These are phyloP conservation scores for Pholiota conissans DNA, from an alignment of 768 basidiomycete genomes.

Conservation along the genomic window DNA sequence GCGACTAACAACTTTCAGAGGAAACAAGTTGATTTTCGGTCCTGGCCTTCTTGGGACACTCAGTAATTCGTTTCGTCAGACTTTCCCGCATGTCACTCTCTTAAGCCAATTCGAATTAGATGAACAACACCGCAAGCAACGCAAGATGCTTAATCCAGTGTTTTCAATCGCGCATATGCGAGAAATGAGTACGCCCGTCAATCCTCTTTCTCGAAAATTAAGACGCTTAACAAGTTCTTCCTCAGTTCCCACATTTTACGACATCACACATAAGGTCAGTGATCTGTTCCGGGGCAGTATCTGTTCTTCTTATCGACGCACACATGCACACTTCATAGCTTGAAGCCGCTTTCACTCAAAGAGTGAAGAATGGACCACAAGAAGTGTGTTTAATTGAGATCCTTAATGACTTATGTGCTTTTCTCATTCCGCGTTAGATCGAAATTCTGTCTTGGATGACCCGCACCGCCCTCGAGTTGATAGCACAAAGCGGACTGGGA, in stretches of 20 bases:
- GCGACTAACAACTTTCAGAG: conserved; percentile 1
- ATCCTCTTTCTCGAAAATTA: neutral
- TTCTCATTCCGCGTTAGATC: conserved; percentile 23
- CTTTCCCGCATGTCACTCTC: neutral
- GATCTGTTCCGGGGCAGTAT: neutral
- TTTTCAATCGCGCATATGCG: conserved; percentile 43
- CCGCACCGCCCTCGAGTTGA: conserved; percentile 47
- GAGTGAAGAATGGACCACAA: conserved; percentile 29
- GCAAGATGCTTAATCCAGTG: conserved; percentile 45
- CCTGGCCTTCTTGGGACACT: conserved; percentile 19
- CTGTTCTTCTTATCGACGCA: neutral
- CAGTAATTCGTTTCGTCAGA: conserved; percentile 13
- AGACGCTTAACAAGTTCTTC: neutral
- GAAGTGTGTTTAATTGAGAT: conserved; percentile 19
- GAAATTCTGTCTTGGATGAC: conserved; percentile 36
- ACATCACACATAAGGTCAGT: conserved; percentile 28
- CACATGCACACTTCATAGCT: conserved; percentile 20
- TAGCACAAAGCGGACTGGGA: conserved; percentile 49
- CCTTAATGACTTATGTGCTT: conserved; percentile 8
- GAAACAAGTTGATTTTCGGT: conserved; percentile 23
- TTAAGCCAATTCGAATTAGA: conserved; percentile 4
- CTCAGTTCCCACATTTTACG: conserved; percentile 33
- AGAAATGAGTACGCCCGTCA: conserved; percentile 29
- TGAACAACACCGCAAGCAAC: conserved; percentile 40
- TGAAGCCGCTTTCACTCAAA: conserved; percentile 16